Conservation (phyloP, 495 filamentous ascomycete genomes). For the Glarea lozoyensis region DNA sequence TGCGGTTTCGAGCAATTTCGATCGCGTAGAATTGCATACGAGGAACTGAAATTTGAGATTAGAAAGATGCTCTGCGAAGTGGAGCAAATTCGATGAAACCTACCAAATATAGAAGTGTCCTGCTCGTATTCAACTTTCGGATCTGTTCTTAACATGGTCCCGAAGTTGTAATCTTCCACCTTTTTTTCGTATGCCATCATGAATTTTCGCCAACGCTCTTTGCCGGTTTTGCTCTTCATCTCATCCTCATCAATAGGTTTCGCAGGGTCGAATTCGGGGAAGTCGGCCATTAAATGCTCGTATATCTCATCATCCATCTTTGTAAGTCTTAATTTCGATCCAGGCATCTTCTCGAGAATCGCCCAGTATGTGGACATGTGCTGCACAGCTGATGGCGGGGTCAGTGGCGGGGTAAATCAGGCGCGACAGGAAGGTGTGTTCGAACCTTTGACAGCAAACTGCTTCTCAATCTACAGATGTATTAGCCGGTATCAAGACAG, state of each 20-base stretch:
- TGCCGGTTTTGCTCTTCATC: constrained; percentile 97
- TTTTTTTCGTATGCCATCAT: constrained; percentile 90
- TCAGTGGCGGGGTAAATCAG: constrained; percentile 10
- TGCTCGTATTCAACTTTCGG: constrained; percentile 77
- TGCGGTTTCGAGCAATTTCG: constrained; percentile 86
- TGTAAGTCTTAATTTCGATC: constrained; percentile 79
- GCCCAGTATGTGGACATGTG: constrained; percentile 96
- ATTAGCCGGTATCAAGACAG: constrained; percentile 4
- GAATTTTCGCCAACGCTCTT: constrained; percentile 93
- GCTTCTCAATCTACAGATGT: constrained; percentile 83
- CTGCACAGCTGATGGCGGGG: constrained; percentile 58
- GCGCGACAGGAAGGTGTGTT: not conserved
- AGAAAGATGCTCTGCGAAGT: too few species aligned
- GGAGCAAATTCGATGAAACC: constrained; percentile 3
- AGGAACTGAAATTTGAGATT: too few species aligned
- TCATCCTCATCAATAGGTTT: constrained; percentile 76
- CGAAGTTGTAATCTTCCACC: constrained; percentile 94
- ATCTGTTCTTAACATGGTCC: constrained; percentile 76
- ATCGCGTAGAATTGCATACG: constrained; percentile 99
- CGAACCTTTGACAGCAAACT: constrained; percentile 93
- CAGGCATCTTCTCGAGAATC: constrained; percentile 82
- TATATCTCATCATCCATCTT: constrained; percentile 92
- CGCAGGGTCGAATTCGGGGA: constrained; percentile 85
- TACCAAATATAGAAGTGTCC: constrained; percentile 87
- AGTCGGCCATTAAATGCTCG: constrained; percentile 73